Evolutionary conservation across 2,329 filamentous ascomycete species (phyloP), one percentile per base, ranked within the genome.

Genomic region (Elsinoe necatrix): DNA sequence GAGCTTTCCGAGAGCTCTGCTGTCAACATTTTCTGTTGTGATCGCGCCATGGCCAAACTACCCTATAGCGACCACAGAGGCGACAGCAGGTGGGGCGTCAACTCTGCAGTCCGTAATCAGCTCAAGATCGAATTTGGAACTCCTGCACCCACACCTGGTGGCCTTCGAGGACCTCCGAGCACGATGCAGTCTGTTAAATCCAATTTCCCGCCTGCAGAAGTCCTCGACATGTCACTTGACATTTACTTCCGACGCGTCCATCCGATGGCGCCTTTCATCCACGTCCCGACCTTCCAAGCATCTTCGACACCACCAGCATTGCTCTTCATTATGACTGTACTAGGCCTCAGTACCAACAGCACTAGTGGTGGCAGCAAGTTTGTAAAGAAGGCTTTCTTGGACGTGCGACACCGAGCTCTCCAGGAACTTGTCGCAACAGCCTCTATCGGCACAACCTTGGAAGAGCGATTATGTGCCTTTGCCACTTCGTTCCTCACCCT

Each of bases 191-290:
- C 52, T 14, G 39, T 42, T 2, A 42, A 42, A 37, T 34, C 39
- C 18, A 58, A 69, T 61, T 64, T 80, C 71, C 63, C 77, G 34
- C 76, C 77, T 1, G 74, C 76, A 3, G 77, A 80, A 60, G 75
- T 79, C 6, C 66, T 80, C 9, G 77, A 80, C 58, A 79, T 79
- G 63, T 75, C 76, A 7, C 63, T 80, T 18, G 77, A 80, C 62
- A 71, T 78, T 55, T 80, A 77, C 61, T 77, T 80, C 58, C 75
- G 77, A 48, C 75, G 76, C 34, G 79, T 79, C 58, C 76, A 80
- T 56, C 75, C 76, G 1, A 72, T 77, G 2, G 69, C 79, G 34
- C 77, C 77, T 0, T 78, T 80, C 59, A 74, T 80, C 5, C 77
- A 80, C 61, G 69, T 77, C 12, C 76, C 77, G 1, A 78, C 77